These are phyloP conservation scores for Pleodorina starrii DNA, from an alignment of 139 green algal species.

Conservation along the genomic window DNA sequence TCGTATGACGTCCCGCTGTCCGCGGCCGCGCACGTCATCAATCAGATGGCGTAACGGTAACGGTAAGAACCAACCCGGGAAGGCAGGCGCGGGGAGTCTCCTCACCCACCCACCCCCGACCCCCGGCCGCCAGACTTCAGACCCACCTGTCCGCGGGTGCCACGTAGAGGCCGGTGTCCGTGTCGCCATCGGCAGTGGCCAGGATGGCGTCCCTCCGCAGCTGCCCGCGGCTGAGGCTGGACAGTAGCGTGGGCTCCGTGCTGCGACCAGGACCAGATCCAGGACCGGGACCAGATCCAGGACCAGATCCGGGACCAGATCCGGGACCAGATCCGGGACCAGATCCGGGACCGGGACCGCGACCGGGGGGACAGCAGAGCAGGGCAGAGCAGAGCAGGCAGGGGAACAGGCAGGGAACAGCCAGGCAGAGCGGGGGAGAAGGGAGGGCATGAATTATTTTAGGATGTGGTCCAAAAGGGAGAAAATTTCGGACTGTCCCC, in stretches of 20 bases:
- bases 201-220: slow-evolving; percentile 53
- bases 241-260: slow-evolving; percentile 52
- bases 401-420: too few relatives aligned
- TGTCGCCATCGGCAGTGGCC: slow-evolving; percentile 1
- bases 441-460: too few relatives aligned
- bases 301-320: too few relatives aligned
- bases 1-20: neutral
- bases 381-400: too few relatives aligned
- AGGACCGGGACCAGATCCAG: too few relatives aligned
- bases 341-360: too few relatives aligned
- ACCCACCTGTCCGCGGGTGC: slow-evolving; percentile 68
- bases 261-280: too few relatives aligned
- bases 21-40: neutral
- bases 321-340: too few relatives aligned
- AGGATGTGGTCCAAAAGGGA: too few relatives aligned
- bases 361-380: too few relatives aligned
- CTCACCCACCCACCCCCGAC: neutral
- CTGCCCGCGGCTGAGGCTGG: slow-evolving; percentile 47
- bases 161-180: slow-evolving; percentile 50
- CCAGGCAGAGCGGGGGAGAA: too few relatives aligned
- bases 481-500: too few relatives aligned
- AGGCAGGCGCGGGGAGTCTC: neutral
- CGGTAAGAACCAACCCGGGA: neutral
- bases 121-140: neutral
- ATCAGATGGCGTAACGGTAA: neutral